Conservation (phyloP, 2,329 filamentous ascomycete species). For the Aspergillus udagawae region DNA sequence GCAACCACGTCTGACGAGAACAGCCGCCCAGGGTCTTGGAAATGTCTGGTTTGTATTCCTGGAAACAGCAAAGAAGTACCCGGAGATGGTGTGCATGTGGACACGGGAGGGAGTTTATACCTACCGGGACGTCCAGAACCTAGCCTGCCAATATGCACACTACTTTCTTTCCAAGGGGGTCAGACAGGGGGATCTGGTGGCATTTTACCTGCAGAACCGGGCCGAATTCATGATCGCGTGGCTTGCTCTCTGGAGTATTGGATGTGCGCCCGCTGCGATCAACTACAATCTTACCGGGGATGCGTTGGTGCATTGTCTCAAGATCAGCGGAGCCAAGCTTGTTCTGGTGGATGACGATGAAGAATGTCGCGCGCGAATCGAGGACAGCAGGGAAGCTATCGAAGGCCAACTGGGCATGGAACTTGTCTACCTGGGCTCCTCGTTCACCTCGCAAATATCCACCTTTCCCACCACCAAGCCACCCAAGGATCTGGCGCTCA, state of each 20-base stretch:
- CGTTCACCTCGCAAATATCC: slow-evolving; percentile 46
- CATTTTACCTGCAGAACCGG: slow-evolving; percentile 64
- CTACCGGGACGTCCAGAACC: slow-evolving; percentile 53
- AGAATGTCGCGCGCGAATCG: slow-evolving; percentile 54
- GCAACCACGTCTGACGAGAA: not conserved
- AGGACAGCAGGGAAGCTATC: slow-evolving; percentile 47
- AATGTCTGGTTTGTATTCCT: slow-evolving; percentile 67
- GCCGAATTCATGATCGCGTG: slow-evolving; percentile 64
- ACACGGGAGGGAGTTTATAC: slow-evolving; percentile 59
- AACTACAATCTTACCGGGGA: slow-evolving; percentile 65
- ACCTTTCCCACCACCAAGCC: slow-evolving; percentile 49
- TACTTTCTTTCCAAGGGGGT: slow-evolving; percentile 60
- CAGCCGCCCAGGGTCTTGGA: slow-evolving; percentile 50
- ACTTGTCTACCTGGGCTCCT: slow-evolving; percentile 51
- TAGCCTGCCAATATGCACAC: slow-evolving; percentile 58
- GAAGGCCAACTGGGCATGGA: slow-evolving; percentile 56
- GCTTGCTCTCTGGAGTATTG: slow-evolving; percentile 62
- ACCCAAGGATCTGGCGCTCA: slow-evolving; percentile 52
- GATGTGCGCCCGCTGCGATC: slow-evolving; percentile 66
- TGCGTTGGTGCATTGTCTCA: slow-evolving; percentile 62
- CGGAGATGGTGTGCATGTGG: slow-evolving; percentile 62
- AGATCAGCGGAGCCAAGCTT: slow-evolving; percentile 53
- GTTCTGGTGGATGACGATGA: slow-evolving; percentile 57
- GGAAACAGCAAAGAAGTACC: slow-evolving; percentile 49
- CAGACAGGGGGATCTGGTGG: slow-evolving; percentile 57